phyloP scores from a whole-genome alignment of 2,329 filamentous ascomycete species.

The Simplicillium aogashimaense region DNA sequence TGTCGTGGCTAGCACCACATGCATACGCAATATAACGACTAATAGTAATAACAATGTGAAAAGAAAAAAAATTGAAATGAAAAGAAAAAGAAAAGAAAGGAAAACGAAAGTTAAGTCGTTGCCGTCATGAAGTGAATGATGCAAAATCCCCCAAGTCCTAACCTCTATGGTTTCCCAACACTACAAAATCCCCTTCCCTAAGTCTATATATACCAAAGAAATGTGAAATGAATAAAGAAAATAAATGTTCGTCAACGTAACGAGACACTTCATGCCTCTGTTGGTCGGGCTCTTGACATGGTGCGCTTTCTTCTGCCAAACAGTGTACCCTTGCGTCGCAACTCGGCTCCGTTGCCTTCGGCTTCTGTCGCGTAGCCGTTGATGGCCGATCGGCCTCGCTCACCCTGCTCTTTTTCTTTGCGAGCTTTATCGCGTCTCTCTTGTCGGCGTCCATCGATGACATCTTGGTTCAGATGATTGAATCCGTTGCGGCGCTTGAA shows the following conservation, averaged over 20 bases:
- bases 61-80: constrained; percentile 6
- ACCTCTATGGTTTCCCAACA: no score
- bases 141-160: not conserved
- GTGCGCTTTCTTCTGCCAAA: constrained; percentile 31
- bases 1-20: no score
- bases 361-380: constrained; percentile 21
- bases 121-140: not conserved
- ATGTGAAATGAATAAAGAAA: constrained; percentile 4
- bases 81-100: constrained; percentile 8
- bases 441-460: constrained; percentile 65
- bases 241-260: constrained; percentile 1
- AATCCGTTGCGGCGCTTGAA: constrained; percentile 74
- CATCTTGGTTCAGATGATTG: constrained; percentile 69
- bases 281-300: constrained; percentile 12
- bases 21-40: no score
- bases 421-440: constrained; percentile 52
- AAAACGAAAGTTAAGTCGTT: constrained; percentile 3
- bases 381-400: constrained; percentile 14
- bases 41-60: not conserved
- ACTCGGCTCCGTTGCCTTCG: constrained; percentile 15
- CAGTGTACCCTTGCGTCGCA: constrained; percentile 18
- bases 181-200: no score
- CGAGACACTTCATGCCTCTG: constrained; percentile 4
- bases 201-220: not conserved
- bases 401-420: constrained; percentile 23